Base-by-base conservation (phyloP, 1,284 basidiomycete species). In the Irpex lacteus region DNA sequence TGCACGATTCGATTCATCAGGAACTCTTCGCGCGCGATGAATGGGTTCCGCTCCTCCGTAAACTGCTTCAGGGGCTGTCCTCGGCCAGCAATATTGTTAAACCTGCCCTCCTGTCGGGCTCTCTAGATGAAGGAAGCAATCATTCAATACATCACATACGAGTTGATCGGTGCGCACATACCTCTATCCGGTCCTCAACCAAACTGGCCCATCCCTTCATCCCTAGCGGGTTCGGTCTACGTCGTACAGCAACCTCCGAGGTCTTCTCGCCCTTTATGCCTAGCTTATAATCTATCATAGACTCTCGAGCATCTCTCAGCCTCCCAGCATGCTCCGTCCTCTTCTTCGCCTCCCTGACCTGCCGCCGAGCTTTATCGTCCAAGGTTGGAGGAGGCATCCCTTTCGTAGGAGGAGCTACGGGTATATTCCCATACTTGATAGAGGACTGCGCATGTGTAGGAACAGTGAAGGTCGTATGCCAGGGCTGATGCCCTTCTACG, bases 1-100 rank as follows among this genome's bases (percentile, higher is more conserved):
- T 94, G 90, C 18, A 97, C 85, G 64, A 96, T 95, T 11, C 94
- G 85, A 71, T 96, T 96, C 90, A 96, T 90, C 60, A 96, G 78
- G 68, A 90, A 92, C 73, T 95, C 89, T 71, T 88, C 88, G n/a
- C 88, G 80, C 26, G 81, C 83, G 63, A 94, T 87, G 72, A 92
- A 95, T 0, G 94, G 94, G 71, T 96, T 96, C 34, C 79, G 78
- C 72, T 94, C 91, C 60, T 92, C 89, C 1, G 77, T 79, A 54
- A 85, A 81, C 2, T 78, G 76, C 0, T 73, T 71, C 2, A 96
- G 77, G 0, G 94, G 94, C 71, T 89, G 82, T 0, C 95, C 95
- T 47, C 89, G 79, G 2, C 92, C 91, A 68, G 88, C 86, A 57
- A 95, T 80, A n/a, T 81, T 80, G 13, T 85, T 83, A 72, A 96